Base-by-base conservation (phyloP, 805 yeast genomes). In the Ogataea chonburiensis region DNA sequence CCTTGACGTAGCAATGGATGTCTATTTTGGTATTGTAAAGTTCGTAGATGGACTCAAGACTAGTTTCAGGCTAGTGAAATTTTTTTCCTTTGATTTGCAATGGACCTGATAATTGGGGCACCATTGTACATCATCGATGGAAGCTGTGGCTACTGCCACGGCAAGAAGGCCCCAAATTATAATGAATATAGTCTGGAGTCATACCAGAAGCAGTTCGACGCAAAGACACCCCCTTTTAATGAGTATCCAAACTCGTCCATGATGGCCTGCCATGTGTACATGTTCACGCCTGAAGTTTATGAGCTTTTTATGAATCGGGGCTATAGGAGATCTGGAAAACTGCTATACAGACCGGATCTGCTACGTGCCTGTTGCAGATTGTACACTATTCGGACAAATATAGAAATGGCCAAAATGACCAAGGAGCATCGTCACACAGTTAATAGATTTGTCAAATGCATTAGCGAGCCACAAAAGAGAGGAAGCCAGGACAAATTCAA, bases 291-390 rank as follows among this genome's bases (percentile, higher is more conserved):
- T 5, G 55, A 56, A 12, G 72, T 70, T 17, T 87, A 87, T 52
- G 89, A 85, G 51, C 52, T 48, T 14, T 55, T 85, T 45, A 75
- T 89, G 49, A 79, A 86, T 48, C 63, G 68, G 47, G 95, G 95
- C 2, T 87, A 74, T 53, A 73, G 95, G 56, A 65, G 97, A 37
- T 82, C 93, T 20, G 96, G 96, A 0, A 56, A 60, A 2, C 83
- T 76, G 45, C 34, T 59, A 15, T 59, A 72, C 37, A 66, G 71
- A 50, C 77, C 85, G 0, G 96, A 89, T 55, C 58, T 77, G 43
- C 52, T 82, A 19, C 59, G 88, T 24, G 76, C 77, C 26, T 88
- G 97, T 55, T 88, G 97, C 50, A 69, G 89, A 14, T 70, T 79
- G 57, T 86, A 77, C 55, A 81, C 96, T 0, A 85, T 88, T 12